A percentile compares a stretch with the other conserved stretches of the same genome.
phyloP scores from a whole-genome alignment of 805 yeast genomes.

The Candida glaebosa region DNA sequence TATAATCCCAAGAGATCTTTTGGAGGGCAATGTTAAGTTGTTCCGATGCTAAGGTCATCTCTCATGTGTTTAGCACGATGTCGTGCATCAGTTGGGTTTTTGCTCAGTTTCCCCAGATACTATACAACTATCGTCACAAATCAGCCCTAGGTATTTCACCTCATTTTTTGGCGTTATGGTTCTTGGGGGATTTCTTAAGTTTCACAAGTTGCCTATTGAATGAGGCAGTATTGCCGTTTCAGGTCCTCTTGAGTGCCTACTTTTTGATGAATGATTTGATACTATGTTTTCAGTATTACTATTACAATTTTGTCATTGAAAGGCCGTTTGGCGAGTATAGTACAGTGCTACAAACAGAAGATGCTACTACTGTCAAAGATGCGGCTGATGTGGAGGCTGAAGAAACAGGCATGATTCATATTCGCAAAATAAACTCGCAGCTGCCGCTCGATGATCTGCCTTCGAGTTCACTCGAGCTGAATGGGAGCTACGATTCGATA shows the following conservation, averaged over 20 bases:
- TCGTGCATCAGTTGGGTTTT: conserved; percentile 64
- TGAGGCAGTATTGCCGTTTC: conserved; percentile 35
- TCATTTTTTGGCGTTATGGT: conserved; percentile 60
- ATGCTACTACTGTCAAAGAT: not conserved
- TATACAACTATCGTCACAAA: conserved; percentile 52
- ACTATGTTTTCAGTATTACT: conserved; percentile 39
- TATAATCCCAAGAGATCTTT: no score
- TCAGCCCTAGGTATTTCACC: conserved; percentile 68
- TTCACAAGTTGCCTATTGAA: conserved; percentile 41
- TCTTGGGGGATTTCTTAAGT: conserved; percentile 58
- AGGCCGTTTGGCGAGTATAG: conserved; percentile 11
- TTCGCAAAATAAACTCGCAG: not conserved
- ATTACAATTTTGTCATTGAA: conserved; percentile 25
- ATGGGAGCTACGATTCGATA: conserved; percentile 15
- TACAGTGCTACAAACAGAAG: not conserved
- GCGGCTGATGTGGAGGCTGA: not conserved
- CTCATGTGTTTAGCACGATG: conserved; percentile 31
- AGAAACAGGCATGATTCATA: not conserved
- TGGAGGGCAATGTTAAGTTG: conserved; percentile 9
- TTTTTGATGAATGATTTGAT: conserved; percentile 37
- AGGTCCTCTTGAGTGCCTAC: conserved; percentile 36
- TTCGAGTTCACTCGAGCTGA: conserved; percentile 9
- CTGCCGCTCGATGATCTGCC: conserved; percentile 5
- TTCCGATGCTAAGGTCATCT: conserved; percentile 10
- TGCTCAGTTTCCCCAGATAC: conserved; percentile 72